phyloP scores from a whole-genome alignment of 345 rosid species.

The rapeseed (Brassica napus) region DNA sequence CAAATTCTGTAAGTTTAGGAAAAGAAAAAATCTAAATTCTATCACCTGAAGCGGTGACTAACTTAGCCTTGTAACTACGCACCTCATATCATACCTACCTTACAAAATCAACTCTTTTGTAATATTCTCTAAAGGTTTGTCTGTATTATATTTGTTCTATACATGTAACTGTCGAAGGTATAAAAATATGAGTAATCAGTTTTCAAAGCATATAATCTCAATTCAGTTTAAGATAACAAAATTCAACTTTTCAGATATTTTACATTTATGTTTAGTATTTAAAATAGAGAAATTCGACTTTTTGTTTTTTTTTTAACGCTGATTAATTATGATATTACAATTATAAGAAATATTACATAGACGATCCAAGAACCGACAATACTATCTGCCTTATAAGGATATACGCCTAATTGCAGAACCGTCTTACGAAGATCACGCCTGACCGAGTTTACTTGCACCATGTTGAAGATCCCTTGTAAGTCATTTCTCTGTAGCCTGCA shows the following conservation, averaged over 20 bases:
- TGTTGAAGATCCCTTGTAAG: too few relatives aligned
- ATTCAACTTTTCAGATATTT: background rate
- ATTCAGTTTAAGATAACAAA: background rate
- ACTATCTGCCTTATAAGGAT: too few relatives aligned
- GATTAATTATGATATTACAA: too few relatives aligned
- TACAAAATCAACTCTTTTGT: slow-evolving; percentile 19
- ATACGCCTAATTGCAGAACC: too few relatives aligned
- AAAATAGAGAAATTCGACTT: too few relatives aligned
- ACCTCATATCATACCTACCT: slow-evolving; percentile 33
- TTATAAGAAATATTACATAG: too few relatives aligned
- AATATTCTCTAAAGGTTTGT: background rate
- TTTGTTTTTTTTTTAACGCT: too few relatives aligned
- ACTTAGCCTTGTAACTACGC: slow-evolving; percentile 5
- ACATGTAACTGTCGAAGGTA: background rate
- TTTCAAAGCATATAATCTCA: background rate
- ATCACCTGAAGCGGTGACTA: slow-evolving; percentile 1
- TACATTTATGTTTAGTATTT: background rate
- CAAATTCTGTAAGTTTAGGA: background rate
- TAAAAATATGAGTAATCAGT: background rate
- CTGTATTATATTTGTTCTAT: background rate
- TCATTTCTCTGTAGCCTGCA: too few relatives aligned
- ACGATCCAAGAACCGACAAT: too few relatives aligned
- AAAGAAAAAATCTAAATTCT: background rate
- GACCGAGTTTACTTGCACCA: too few relatives aligned
- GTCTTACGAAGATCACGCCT: too few relatives aligned